Evolutionary conservation across 495 filamentous ascomycete genomes (phyloP).

Genomic region (Cairneyella variabilis): DNA sequence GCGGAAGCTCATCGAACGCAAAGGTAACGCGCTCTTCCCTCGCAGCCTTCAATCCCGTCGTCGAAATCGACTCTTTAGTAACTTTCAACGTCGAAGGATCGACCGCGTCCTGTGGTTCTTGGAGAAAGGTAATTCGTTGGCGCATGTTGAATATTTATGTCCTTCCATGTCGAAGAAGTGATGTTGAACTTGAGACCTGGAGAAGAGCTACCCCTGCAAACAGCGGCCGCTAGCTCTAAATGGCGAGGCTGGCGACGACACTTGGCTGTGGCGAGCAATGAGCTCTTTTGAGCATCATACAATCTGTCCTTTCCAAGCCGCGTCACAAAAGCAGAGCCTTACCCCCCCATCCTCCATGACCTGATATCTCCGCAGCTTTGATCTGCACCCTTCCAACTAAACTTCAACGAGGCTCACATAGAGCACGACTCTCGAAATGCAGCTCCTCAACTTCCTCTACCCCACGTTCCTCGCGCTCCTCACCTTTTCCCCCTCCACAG

Average conservation of each 20-base stretch:
- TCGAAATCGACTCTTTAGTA: conserved; percentile 41
- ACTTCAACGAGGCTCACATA: not conserved
- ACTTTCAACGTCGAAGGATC: conserved; percentile 57
- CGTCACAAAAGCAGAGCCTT: not conserved
- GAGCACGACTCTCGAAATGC: conserved; percentile 22
- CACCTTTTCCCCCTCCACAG: conserved; percentile 22
- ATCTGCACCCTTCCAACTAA: too few species aligned
- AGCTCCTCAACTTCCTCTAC: conserved; percentile 35
- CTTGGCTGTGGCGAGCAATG: not conserved
- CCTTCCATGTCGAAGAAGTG: not conserved
- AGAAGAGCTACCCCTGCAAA: conserved; percentile 12
- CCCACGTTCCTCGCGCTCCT: conserved; percentile 27
- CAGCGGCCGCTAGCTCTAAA: not conserved
- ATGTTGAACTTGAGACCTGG: not conserved
- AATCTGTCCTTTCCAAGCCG: conserved; percentile 16
- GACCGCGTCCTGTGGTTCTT: conserved; percentile 55
- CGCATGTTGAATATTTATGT: conserved; percentile 55
- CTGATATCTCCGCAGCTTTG: too few species aligned
- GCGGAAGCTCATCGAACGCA: conserved; percentile 66
- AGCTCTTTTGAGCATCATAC: not conserved
- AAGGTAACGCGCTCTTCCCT: conserved; percentile 81
- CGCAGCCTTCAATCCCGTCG: conserved; percentile 57
- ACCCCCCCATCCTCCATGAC: not conserved
- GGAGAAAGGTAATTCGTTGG: conserved; percentile 79
- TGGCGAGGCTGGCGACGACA: not conserved